These are phyloP conservation scores for Rhynchosporium secalis DNA, from an alignment of 2,329 filamentous ascomycete genomes.

Conservation along the genomic window DNA sequence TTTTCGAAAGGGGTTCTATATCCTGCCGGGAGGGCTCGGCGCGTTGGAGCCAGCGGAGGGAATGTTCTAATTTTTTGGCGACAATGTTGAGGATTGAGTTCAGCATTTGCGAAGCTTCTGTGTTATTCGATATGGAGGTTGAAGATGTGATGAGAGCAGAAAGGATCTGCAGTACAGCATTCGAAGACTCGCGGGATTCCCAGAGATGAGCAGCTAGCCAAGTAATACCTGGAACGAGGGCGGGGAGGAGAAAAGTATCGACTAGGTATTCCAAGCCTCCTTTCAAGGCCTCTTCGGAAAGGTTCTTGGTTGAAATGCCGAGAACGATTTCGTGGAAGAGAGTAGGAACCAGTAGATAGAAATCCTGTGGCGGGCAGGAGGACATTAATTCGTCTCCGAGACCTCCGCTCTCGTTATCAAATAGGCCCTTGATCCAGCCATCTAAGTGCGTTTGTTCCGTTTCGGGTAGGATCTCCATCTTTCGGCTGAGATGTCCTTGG, in stretches of 20 bases:
- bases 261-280: slow-evolving; percentile 77
- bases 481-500: slow-evolving; percentile 56
- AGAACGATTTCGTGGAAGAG: slow-evolving; percentile 74
- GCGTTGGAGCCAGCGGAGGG: slow-evolving; percentile 65
- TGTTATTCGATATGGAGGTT: slow-evolving; percentile 61
- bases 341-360: slow-evolving; percentile 75
- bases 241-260: slow-evolving; percentile 78
- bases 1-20: slow-evolving; percentile 67
- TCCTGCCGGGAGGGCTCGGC: slow-evolving; percentile 67
- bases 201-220: slow-evolving; percentile 72
- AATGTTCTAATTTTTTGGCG: slow-evolving; percentile 66
- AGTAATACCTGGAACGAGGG: slow-evolving; percentile 69
- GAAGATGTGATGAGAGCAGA: slow-evolving; percentile 68
- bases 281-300: slow-evolving; percentile 70
- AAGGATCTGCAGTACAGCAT: slow-evolving; percentile 69
- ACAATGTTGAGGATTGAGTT: slow-evolving; percentile 70
- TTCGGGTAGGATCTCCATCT: slow-evolving; percentile 60
- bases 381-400: slow-evolving; percentile 80
- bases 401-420: slow-evolving; percentile 70
- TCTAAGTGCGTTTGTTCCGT: slow-evolving; percentile 65
- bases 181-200: slow-evolving; percentile 64
- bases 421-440: slow-evolving; percentile 77
- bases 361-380: slow-evolving; percentile 78
- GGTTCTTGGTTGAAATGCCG: slow-evolving; percentile 63
- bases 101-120: slow-evolving; percentile 68